Evolutionary conservation across 2,329 filamentous ascomycete species (phyloP), one percentile per base, ranked within the genome.

Genomic region (Aspergillus sp.): DNA sequence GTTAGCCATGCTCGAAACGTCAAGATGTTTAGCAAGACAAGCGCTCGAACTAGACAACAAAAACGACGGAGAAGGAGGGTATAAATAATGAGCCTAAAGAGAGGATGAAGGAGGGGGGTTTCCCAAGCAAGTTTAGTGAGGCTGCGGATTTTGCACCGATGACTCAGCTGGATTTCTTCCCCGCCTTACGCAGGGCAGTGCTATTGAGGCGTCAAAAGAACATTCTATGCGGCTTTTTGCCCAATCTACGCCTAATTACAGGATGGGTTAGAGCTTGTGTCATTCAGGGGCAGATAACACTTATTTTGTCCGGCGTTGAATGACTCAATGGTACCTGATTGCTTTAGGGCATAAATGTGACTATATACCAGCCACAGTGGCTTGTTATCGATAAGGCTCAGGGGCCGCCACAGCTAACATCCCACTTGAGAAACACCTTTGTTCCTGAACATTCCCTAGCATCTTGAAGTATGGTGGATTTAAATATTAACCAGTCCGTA

Each of bases 1-100:
- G 76, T 93, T 87, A 68, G 93, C 89, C 92, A 96, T 96, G 71
- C 56, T 82, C 72, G 56, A 61, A n/a, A 50, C 40, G 52, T 51
- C 61, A 62, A 61, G 56, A 65, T 61, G 57, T 51, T 58, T 40
- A 57, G 51, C 54, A 63, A 62, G 59, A 59, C 62, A 66, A 64
- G 64, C 60, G 61, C 59, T 54, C 63, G 60, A 64, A 63, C 51
- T 56, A 44, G 55, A 61, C 58, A 48, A 53, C 43, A 55, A 61
- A 35, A 57, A 62, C 5, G 9, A 53, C 23, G 46, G 46, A 43
- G 54, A 45, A 57, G 19, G 62, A 48, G 52, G 58, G 58, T 57
- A 52, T 46, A 39, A 19, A 51, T 56, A 14, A 45, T 47, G 55
- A 58, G 50, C 47, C 33, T 40, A 43, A 19, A 52, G 39, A 37